Conservation (phyloP, 352 stramenopile species). For the Globisporangium irregulare region DNA sequence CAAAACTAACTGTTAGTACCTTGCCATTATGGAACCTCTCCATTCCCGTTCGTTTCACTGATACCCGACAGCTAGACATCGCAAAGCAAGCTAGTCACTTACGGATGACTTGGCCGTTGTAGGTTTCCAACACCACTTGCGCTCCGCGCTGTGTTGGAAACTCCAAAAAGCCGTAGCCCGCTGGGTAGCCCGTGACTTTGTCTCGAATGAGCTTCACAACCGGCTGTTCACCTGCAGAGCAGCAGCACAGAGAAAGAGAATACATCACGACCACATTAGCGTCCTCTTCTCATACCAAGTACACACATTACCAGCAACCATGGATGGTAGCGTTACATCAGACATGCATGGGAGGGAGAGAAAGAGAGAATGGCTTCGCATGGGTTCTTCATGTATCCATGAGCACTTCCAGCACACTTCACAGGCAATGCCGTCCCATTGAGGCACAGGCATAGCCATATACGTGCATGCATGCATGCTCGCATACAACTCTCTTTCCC, state of each 20-base stretch:
- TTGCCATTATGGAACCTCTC: not conserved
- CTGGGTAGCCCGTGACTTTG: constrained; percentile 83
- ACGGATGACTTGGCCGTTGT: constrained; percentile 88
- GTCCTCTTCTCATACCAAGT: not conserved
- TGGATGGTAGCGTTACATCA: not conserved
- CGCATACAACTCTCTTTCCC: not conserved
- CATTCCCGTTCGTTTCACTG: no score
- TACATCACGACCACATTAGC: not conserved
- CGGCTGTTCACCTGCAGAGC: constrained; percentile 61
- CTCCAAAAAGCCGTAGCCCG: constrained; percentile 91
- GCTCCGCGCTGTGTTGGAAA: constrained; percentile 82
- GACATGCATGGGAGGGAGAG: not conserved
- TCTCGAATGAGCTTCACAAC: constrained; percentile 91
- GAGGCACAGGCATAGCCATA: not conserved
- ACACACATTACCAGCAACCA: not conserved
- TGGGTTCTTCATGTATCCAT: constrained; percentile 9
- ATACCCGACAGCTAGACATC: not conserved
- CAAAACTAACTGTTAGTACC: not conserved
- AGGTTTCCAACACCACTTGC: constrained; percentile 82
- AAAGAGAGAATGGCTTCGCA: not conserved
- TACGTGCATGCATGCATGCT: not conserved
- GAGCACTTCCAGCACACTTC: constrained; percentile 4
- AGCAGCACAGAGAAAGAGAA: not conserved
- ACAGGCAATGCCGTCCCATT: not conserved
- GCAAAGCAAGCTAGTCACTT: constrained; percentile 10